Percentiles rank a stretch among this genome's conserved stretches.
Evolutionary conservation across 441 rosid species (phyloP).

Genomic region (Adansonia gregorii): DNA sequence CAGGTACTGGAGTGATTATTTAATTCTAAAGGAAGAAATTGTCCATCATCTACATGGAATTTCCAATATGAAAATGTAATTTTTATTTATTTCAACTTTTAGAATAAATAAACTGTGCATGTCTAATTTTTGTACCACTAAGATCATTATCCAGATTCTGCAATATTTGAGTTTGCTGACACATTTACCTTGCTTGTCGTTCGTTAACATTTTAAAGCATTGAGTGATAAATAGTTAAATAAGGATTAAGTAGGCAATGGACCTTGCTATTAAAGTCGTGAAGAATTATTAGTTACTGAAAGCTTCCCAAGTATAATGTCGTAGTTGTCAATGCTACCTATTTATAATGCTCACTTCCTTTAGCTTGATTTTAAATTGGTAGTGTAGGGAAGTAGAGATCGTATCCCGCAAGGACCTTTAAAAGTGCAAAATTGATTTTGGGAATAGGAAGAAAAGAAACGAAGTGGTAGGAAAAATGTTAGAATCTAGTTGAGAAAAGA

Average conservation of each 20-base stretch:
- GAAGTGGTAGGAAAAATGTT: too few species aligned
- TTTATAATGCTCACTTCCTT: too few species aligned
- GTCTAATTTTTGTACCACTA: conserved; percentile 5
- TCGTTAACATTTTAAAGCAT: conserved; percentile 2
- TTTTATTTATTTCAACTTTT: background rate
- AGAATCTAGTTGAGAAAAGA: too few species aligned
- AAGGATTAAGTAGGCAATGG: background rate
- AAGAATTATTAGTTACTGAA: conserved; percentile 7
- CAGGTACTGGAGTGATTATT: background rate
- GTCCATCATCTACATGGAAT: background rate
- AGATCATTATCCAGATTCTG: conserved; percentile 2
- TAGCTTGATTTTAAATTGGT: too few species aligned
- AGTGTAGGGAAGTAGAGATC: too few species aligned
- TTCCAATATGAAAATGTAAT: background rate
- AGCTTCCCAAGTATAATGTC: background rate
- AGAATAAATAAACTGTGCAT: conserved; percentile 9
- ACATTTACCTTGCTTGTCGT: background rate
- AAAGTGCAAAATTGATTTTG: too few species aligned
- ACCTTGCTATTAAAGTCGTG: background rate
- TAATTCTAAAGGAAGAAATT: background rate
- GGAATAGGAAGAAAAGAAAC: too few species aligned
- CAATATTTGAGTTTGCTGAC: background rate
- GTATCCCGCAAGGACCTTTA: too few species aligned
- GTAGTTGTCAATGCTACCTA: too few species aligned
- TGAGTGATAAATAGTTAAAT: conserved; percentile 2